Base-by-base conservation (phyloP, 371 early-diverging fungal genomes). In the Synchytrium microbalum region DNA sequence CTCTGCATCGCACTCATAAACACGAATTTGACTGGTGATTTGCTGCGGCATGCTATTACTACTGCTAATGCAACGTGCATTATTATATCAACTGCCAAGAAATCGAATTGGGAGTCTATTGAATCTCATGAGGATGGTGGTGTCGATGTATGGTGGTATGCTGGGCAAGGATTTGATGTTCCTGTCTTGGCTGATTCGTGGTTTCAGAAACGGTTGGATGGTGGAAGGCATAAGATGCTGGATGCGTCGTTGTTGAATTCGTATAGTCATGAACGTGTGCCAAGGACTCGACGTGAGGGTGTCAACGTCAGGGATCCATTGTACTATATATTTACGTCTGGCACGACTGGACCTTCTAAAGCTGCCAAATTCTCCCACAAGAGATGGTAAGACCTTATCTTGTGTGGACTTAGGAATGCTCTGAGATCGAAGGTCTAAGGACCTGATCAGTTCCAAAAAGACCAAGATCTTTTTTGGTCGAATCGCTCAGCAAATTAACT, bases 301-400 rank as follows among this genome's bases (percentile, higher is more conserved):
- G 5, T 68, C 23, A 23, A 57, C 23, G 54, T 27, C 3, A 27
- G 71, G 51, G 54, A 55, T 1, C 68, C 71, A 1, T 56, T 69
- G n/a, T 67, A 54, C 33, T 70, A 68, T 53, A 67, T 70, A 29
- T 70, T 64, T 57, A 70, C 71, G 1, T 59, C 60, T 1, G 71
- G 71, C 14, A 70, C 71, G 30, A 64, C 69, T n/a, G 71, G 71
- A 5, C 57, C 67, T 2, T 70, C 71, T 14, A 70, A 70, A 60
- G 71, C 71, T 8, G 71, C 71, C 2, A 70, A 70, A 63, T 70
- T 70, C 54, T 68, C 68, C 27, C 71, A 70, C 32, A 38, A 59
- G 31, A 14, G 71, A 13, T 70, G 63, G n/a, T n/a, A n/a, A n/a
- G n/a, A n/a, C n/a, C n/a, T n/a, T n/a, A n/a, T n/a, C n/a, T n/a